Evolutionary conservation across 805 yeast genomes (phyloP).

Genomic region (Kregervanrija pseudodelftensis): DNA sequence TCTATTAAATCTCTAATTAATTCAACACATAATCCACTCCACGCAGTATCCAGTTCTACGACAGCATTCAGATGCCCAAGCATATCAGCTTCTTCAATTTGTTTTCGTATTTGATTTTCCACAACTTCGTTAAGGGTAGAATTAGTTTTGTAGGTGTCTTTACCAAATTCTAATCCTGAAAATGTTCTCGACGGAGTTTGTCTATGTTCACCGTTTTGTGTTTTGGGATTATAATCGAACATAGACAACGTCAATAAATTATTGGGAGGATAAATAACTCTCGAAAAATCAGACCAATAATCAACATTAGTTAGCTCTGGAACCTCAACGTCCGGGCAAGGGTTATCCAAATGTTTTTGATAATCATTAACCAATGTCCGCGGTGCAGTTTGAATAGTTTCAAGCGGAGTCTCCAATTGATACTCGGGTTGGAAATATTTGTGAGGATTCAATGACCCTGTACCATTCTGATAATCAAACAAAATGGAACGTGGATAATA

Average conservation of each 20-base stretch:
- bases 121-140: slow-evolving; percentile 37
- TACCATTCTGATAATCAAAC: slow-evolving; percentile 78
- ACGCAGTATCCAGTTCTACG: slow-evolving; percentile 67
- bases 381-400: slow-evolving; percentile 3
- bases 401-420: slow-evolving; percentile 12
- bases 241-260: slow-evolving; percentile 45
- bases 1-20: slow-evolving; percentile 28
- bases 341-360: slow-evolving; percentile 8
- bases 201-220: slow-evolving; percentile 16
- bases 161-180: slow-evolving; percentile 47
- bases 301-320: slow-evolving; percentile 31
- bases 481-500: slow-evolving; percentile 75
- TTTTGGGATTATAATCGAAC: slow-evolving; percentile 49
- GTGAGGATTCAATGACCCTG: slow-evolving; percentile 56
- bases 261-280: slow-evolving; percentile 58
- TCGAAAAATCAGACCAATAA: slow-evolving; percentile 79
- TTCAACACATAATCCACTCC: slow-evolving; percentile 71
- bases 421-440: slow-evolving; percentile 34
- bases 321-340: slow-evolving; percentile 23
- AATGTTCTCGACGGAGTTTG: slow-evolving; percentile 33
- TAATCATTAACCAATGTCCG: slow-evolving; percentile 5
- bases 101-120: slow-evolving; percentile 51
- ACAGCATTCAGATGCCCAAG: slow-evolving; percentile 64
- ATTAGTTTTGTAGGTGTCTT: slow-evolving; percentile 43
- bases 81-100: slow-evolving; percentile 70